These are phyloP conservation scores for Tetracentron sinense DNA, from an alignment of 164 flowering plant genomes.

Conservation along the genomic window DNA sequence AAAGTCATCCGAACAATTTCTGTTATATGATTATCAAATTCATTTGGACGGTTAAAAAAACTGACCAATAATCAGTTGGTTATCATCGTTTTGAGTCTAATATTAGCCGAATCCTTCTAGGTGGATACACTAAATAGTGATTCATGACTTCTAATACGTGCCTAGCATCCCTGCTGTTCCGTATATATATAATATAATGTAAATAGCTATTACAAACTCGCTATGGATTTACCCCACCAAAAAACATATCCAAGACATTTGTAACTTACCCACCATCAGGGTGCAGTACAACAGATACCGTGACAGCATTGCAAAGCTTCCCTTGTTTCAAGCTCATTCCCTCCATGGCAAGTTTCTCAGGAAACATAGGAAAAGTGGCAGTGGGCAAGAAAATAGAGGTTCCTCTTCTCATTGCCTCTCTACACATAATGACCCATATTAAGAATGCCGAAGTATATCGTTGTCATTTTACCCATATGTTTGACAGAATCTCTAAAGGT, in stretches of 20 bases:
- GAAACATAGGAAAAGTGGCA: slow-evolving; percentile 94
- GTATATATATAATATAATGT: no score
- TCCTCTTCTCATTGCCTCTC: slow-evolving; percentile 93
- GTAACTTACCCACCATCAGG: slow-evolving; percentile 73
- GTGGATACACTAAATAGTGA: no score
- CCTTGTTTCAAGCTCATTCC: slow-evolving; percentile 96
- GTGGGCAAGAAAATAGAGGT: slow-evolving; percentile 93
- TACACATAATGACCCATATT: slow-evolving; percentile 25
- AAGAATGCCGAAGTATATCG: not conserved
- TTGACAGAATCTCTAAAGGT: slow-evolving; percentile 5
- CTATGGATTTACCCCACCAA: not conserved
- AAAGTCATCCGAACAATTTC: no score
- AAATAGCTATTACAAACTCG: no score
- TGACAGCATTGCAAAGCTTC: slow-evolving; percentile 65
- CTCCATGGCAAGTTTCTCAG: slow-evolving; percentile 93
- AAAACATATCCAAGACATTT: not conserved
- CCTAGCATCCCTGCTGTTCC: no score
- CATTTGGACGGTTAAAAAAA: not conserved
- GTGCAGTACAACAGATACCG: slow-evolving; percentile 80
- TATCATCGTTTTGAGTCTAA: no score
- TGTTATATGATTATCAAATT: no score
- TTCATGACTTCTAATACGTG: no score
- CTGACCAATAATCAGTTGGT: no score
- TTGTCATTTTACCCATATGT: not conserved
- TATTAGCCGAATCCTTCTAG: no score